phyloP scores from a whole-genome alignment of 2,329 filamentous ascomycete species.

The Dactylonectria estremocensis region DNA sequence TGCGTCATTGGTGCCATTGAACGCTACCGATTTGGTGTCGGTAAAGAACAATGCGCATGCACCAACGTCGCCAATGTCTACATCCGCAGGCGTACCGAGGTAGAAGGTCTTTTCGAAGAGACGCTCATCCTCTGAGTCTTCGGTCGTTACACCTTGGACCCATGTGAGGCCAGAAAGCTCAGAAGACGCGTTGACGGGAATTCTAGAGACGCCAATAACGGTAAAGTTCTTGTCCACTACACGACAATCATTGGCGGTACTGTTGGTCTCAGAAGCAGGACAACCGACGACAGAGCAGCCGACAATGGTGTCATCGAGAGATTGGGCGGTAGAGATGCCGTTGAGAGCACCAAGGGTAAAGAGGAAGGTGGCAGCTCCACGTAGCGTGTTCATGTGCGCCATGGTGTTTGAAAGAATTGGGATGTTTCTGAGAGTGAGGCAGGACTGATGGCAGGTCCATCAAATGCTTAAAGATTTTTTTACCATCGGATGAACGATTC shows the following conservation, averaged over 20 bases:
- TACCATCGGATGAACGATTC: neutral
- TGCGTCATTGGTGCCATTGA: neutral
- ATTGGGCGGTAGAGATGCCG: neutral
- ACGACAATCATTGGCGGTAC: neutral
- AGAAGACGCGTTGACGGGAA: neutral
- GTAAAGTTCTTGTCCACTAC: neutral
- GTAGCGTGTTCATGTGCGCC: neutral
- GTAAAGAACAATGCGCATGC: conserved; percentile 3
- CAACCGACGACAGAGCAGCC: neutral
- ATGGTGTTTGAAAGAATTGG: neutral
- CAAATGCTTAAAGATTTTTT: neutral
- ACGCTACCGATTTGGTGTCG: neutral
- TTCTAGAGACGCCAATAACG: neutral
- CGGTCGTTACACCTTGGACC: neutral
- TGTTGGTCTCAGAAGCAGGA: neutral
- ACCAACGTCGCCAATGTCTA: neutral
- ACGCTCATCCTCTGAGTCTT: neutral
- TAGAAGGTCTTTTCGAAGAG: neutral
- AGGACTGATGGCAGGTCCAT: neutral
- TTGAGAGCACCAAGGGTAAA: neutral
- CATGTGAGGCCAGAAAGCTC: neutral
- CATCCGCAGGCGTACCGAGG: neutral
- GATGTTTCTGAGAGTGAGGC: neutral
- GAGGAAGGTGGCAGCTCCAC: neutral
- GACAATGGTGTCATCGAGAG: neutral